Percentiles rank a stretch among this genome's conserved stretches.
Conservation (phyloP, 2,329 filamentous ascomycete species). For the Coleophoma cylindrospora region DNA sequence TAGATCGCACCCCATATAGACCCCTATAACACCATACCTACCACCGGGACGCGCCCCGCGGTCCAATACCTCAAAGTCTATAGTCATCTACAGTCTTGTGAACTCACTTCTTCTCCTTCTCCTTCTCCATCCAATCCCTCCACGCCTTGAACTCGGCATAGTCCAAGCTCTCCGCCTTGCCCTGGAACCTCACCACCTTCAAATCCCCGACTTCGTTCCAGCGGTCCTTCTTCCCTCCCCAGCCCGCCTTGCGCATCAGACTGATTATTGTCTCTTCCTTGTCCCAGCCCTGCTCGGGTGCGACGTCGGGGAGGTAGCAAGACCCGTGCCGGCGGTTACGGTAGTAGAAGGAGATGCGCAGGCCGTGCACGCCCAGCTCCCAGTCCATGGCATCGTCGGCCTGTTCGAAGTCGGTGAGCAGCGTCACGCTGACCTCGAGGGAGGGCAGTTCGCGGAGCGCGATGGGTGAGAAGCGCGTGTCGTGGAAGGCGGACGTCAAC, state of each 20-base stretch:
- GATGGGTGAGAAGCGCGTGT: constrained; percentile 58
- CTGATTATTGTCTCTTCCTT: constrained; percentile 88
- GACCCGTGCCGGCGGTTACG: constrained; percentile 70
- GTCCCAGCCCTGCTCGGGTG: constrained; percentile 88
- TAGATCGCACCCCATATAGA: no score
- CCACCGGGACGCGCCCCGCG: background rate
- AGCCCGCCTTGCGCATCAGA: constrained; percentile 92
- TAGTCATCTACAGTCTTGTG: background rate
- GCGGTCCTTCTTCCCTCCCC: constrained; percentile 59
- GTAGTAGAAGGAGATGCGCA: constrained; percentile 80
- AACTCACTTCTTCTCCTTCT: constrained; percentile 3
- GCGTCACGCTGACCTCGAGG: constrained; percentile 67
- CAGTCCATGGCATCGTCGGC: constrained; percentile 73
- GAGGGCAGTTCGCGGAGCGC: constrained; percentile 45
- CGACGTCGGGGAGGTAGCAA: constrained; percentile 91
- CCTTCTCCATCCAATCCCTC: constrained; percentile 60
- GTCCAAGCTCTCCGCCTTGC: constrained; percentile 65
- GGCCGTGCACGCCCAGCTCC: constrained; percentile 79
- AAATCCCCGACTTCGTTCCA: constrained; percentile 75
- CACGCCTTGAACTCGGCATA: constrained; percentile 77
- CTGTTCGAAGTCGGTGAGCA: constrained; percentile 81
- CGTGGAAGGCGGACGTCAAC: constrained; percentile 67
- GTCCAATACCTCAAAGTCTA: background rate
- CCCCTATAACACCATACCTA: background rate
- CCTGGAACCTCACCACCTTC: constrained; percentile 80